A percentile compares a stretch with the other conserved stretches of the same genome.
phyloP scores from a whole-genome alignment of 2,329 filamentous ascomycete genomes.

The Colletotrichum agaves region DNA sequence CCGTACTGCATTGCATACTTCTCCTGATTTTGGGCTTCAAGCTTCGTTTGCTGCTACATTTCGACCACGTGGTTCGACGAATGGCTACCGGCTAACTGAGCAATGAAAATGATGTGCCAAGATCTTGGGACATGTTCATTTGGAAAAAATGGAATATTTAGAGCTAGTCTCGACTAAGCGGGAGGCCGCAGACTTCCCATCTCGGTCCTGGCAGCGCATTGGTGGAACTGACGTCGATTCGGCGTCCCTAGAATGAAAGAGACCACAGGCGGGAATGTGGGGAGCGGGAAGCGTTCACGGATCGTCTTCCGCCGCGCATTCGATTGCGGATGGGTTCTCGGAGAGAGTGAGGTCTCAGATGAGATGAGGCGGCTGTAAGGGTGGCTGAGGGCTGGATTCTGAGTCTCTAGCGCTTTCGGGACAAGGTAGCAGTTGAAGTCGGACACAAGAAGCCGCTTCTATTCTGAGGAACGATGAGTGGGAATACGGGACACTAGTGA shows the following conservation, averaged over 20 bases:
- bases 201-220: conserved; percentile 28
- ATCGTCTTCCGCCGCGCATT: conserved; percentile 32
- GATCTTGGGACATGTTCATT: conserved; percentile 16
- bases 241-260: conserved; percentile 25
- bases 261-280: conserved; percentile 29
- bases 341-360: conserved; percentile 16
- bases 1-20: neutral
- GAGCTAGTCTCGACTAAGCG: conserved; percentile 10
- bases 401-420: neutral
- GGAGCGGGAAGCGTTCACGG: conserved; percentile 36
- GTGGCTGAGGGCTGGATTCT: conserved; percentile 20
- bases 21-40: neutral
- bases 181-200: conserved; percentile 2
- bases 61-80: conserved; percentile 3
- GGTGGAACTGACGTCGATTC: conserved; percentile 30
- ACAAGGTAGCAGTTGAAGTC: neutral
- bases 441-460: conserved; percentile 1
- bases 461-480: conserved; percentile 14
- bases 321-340: conserved; percentile 24
- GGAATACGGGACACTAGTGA: neutral
- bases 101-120: conserved; percentile 26
- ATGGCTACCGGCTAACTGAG: conserved; percentile 3
- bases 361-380: conserved; percentile 1
- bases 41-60: conserved; percentile 12
- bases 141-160: conserved; percentile 19